Percentiles rank a stretch among this genome's conserved stretches.
These are phyloP conservation scores for Chalaropsis thielavioides DNA, from an alignment of 2,329 filamentous ascomycete species.

Conservation along the genomic window DNA sequence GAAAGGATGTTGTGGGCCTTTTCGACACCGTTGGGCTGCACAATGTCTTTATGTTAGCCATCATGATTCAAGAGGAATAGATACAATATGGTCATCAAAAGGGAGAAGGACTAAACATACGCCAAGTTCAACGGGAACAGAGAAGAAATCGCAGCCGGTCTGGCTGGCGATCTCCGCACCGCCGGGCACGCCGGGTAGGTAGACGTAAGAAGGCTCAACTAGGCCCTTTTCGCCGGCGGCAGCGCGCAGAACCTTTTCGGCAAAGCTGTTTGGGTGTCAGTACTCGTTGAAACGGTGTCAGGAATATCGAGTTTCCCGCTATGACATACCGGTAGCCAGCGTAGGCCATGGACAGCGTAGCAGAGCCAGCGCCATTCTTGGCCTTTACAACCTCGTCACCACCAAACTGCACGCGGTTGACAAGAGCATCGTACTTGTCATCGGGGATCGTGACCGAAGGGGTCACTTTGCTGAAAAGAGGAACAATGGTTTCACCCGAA, in stretches of 20 bases:
- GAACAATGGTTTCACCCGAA: slow-evolving; percentile 96
- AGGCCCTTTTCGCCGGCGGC: slow-evolving; percentile 80
- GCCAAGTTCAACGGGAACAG: slow-evolving; percentile 86
- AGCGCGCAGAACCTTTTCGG: slow-evolving; percentile 86
- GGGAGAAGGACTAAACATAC: slow-evolving; percentile 43
- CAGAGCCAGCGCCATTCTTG: slow-evolving; percentile 81
- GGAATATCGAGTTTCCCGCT: neutral
- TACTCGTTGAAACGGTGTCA: slow-evolving; percentile 23
- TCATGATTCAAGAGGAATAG: slow-evolving; percentile 12
- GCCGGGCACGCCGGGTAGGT: slow-evolving; percentile 77
- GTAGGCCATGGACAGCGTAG: slow-evolving; percentile 88
- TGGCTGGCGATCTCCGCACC: slow-evolving; percentile 75
- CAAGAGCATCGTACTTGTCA: slow-evolving; percentile 79
- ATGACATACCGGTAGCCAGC: slow-evolving; percentile 69
- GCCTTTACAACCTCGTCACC: slow-evolving; percentile 95
- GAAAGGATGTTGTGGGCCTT: slow-evolving; percentile 70
- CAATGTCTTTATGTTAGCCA: slow-evolving; percentile 22
- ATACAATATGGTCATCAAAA: slow-evolving; percentile 12
- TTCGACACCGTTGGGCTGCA: slow-evolving; percentile 65
- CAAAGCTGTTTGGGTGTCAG: slow-evolving; percentile 43
- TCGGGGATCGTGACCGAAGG: slow-evolving; percentile 66
- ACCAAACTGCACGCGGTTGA: slow-evolving; percentile 94
- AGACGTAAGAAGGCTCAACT: slow-evolving; percentile 89
- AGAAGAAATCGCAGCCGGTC: slow-evolving; percentile 85
- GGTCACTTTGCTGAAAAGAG: slow-evolving; percentile 83